Evolutionary conservation across 345 rosid species (phyloP).

Genomic region (Bruguiera parviflora): DNA sequence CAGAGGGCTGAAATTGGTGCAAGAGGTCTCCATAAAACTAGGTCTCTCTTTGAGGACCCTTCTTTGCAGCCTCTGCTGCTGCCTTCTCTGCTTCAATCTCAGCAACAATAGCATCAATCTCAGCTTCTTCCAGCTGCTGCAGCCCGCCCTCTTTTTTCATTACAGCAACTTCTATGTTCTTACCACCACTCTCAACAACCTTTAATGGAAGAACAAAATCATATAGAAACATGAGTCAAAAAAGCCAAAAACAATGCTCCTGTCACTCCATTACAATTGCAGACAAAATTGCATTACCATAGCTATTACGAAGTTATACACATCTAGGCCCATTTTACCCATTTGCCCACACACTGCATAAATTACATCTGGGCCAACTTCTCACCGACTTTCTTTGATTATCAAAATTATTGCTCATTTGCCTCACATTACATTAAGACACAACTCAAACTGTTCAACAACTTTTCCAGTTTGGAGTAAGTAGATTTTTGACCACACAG

Average conservation of each 20-base stretch:
- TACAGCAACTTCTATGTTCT: constrained; percentile 89
- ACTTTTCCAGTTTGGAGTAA: no score
- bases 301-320: no score
- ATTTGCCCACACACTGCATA: no score
- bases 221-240: background rate
- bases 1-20: background rate
- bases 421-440: no score
- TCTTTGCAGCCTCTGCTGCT: constrained; percentile 85
- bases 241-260: background rate
- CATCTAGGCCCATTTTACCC: no score
- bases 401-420: no score
- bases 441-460: no score
- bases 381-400: no score
- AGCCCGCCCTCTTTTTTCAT: constrained; percentile 66
- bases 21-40: background rate
- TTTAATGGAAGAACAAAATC: constrained; percentile 6
- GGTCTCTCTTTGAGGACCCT: constrained; percentile 43
- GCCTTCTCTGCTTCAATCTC: constrained; percentile 93
- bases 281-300: background rate
- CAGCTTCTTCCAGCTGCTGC: constrained; percentile 68
- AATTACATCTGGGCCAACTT: no score
- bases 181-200: constrained; percentile 93
- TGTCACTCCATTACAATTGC: background rate
- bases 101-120: constrained; percentile 74
- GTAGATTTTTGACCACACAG: no score